Conservation (phyloP, 257 asterid genomes). For the Asclepias syriaca region DNA sequence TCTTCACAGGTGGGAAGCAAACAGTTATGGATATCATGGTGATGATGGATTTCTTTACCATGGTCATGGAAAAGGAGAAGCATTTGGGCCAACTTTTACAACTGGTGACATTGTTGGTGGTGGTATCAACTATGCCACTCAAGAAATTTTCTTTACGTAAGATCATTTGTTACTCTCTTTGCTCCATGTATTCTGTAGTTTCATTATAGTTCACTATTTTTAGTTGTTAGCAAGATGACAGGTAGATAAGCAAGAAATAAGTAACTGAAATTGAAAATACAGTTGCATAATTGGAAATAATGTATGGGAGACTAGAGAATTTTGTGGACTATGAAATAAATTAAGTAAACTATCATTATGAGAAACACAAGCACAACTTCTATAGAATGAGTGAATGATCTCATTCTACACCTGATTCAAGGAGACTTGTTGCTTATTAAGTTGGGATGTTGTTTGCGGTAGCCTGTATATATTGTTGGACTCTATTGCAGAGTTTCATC, state of each 20-base stretch:
- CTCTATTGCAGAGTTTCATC: neutral
- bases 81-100: conserved; percentile 79
- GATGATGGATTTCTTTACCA: conserved; percentile 88
- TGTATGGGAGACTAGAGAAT: neutral
- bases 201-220: neutral
- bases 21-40: conserved; percentile 92
- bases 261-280: neutral
- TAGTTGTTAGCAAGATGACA: neutral
- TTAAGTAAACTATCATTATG: neutral
- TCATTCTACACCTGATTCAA: neutral
- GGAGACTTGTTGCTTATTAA: neutral
- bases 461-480: neutral
- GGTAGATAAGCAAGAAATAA: neutral
- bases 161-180: conserved; percentile 19
- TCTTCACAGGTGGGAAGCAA: conserved; percentile 77
- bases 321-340: neutral
- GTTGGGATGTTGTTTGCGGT: neutral
- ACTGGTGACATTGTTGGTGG: conserved; percentile 92
- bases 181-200: neutral
- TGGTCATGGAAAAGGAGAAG: conserved; percentile 87
- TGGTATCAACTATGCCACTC: conserved; percentile 80
- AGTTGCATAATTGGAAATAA: neutral
- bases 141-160: conserved; percentile 94
- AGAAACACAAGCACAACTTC: no score
- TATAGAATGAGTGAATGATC: neutral